These are phyloP conservation scores for Calycina herbarum DNA, from an alignment of 2,329 filamentous ascomycete genomes.

Conservation along the genomic window DNA sequence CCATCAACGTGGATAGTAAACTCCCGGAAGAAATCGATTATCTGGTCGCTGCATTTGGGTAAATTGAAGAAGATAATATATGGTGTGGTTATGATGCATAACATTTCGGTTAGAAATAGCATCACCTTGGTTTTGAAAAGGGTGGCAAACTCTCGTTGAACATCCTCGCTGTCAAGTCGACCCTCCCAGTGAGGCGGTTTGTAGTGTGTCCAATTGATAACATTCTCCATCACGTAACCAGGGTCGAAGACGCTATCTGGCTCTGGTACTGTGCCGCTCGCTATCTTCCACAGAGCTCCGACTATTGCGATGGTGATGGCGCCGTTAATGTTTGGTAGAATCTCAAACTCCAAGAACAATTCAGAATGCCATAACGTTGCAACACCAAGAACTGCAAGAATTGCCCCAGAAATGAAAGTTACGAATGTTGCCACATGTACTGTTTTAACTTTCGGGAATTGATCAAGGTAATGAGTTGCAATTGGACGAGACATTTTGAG, in stretches of 20 bases:
- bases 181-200: constrained; percentile 86
- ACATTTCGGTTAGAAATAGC: constrained; percentile 88
- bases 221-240: constrained; percentile 81
- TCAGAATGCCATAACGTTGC: constrained; percentile 89
- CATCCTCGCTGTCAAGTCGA: constrained; percentile 89
- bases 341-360: constrained; percentile 86
- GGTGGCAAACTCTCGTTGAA: constrained; percentile 84
- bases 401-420: constrained; percentile 81
- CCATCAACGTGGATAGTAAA: constrained; percentile 97
- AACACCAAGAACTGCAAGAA: constrained; percentile 81
- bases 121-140: constrained; percentile 91
- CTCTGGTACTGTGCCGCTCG: constrained; percentile 80
- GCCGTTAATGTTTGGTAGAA: constrained; percentile 83
- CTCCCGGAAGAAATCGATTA: constrained; percentile 97
- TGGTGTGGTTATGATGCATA: constrained; percentile 90
- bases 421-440: constrained; percentile 82
- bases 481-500: constrained; percentile 94
- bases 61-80: constrained; percentile 85
- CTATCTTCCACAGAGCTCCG: constrained; percentile 78
- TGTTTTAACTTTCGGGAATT: constrained; percentile 94
- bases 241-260: constrained; percentile 91
- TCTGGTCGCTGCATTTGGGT: constrained; percentile 83
- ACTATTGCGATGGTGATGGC: constrained; percentile 88
- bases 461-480: constrained; percentile 87
- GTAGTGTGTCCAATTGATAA: constrained; percentile 92